These are phyloP conservation scores for Deakozyma indianensis DNA, from an alignment of 805 yeast genomes.

Conservation along the genomic window DNA sequence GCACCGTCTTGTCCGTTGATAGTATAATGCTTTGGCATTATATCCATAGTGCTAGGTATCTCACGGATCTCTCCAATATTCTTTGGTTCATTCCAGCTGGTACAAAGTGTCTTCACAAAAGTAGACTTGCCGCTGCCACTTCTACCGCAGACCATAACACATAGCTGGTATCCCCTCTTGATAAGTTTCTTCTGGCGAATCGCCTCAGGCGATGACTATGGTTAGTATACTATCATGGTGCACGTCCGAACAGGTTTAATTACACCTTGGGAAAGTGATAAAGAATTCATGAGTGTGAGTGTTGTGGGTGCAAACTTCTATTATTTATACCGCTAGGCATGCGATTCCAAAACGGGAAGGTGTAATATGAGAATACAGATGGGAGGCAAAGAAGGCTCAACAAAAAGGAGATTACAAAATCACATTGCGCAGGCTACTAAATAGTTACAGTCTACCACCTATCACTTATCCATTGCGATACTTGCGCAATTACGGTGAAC, in stretches of 20 bases:
- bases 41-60: neutral
- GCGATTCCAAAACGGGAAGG: too few species aligned
- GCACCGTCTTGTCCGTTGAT: neutral
- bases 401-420: too few species aligned
- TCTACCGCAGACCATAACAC: conserved; percentile 58
- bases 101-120: conserved; percentile 55
- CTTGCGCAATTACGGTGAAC: conserved; percentile 10
- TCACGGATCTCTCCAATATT: neutral
- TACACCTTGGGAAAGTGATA: too few species aligned
- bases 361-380: too few species aligned
- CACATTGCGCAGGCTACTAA: too few species aligned
- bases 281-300: too few species aligned
- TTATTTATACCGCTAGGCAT: too few species aligned
- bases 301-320: too few species aligned
- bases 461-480: conserved; percentile 2
- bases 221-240: too few species aligned
- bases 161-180: conserved; percentile 30
- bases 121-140: conserved; percentile 66
- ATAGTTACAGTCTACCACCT: neutral
- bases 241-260: too few species aligned
- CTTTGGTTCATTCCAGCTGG: conserved; percentile 8
- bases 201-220: neutral
- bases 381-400: too few species aligned
- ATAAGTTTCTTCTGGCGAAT: neutral
- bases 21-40: neutral